A percentile compares a stretch with the other conserved stretches of the same genome.
These are phyloP conservation scores for Pisolithus albus DNA, from an alignment of 768 basidiomycete genomes.

Conservation along the genomic window DNA sequence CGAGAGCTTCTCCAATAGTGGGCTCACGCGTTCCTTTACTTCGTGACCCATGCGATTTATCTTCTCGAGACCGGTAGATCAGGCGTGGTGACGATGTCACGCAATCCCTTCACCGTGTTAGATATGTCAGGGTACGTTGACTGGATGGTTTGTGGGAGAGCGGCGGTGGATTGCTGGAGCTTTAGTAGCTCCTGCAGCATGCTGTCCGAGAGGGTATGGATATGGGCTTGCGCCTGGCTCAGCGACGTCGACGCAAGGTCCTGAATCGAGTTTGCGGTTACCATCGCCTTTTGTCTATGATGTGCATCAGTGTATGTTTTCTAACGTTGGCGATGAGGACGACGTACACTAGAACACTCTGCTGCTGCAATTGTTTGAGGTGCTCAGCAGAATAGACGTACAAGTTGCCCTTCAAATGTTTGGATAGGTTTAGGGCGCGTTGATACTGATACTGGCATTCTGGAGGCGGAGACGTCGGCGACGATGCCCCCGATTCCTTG, in stretches of 20 bases:
- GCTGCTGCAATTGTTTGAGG: constrained; percentile 60
- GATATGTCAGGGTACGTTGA: constrained; percentile 51
- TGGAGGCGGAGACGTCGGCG: constrained; percentile 40
- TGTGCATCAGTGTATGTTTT: constrained; percentile 3
- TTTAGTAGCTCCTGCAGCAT: constrained; percentile 65
- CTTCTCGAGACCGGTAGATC: constrained; percentile 59
- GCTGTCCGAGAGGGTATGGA: constrained; percentile 54
- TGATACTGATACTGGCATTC: constrained; percentile 72
- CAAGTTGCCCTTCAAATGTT: constrained; percentile 55
- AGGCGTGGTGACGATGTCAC: constrained; percentile 43
- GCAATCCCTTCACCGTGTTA: constrained; percentile 47
- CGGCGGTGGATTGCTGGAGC: constrained; percentile 52
- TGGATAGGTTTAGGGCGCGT: constrained; percentile 61
- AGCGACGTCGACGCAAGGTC: constrained; percentile 53
- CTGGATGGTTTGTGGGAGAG: constrained; percentile 55
- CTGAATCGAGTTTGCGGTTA: constrained; percentile 59
- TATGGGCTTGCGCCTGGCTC: constrained; percentile 45
- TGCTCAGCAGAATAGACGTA: constrained; percentile 65
- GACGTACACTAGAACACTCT: constrained; percentile 58
- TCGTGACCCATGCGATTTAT: constrained; percentile 47
- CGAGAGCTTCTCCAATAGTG: constrained; percentile 49
- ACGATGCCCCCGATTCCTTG: constrained; percentile 41
- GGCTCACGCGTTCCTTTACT: constrained; percentile 54
- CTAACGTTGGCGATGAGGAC: background rate
- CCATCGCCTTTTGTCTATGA: constrained; percentile 59